phyloP scores from a whole-genome alignment of 164 flowering plant genomes.

The Akebia trifoliata region DNA sequence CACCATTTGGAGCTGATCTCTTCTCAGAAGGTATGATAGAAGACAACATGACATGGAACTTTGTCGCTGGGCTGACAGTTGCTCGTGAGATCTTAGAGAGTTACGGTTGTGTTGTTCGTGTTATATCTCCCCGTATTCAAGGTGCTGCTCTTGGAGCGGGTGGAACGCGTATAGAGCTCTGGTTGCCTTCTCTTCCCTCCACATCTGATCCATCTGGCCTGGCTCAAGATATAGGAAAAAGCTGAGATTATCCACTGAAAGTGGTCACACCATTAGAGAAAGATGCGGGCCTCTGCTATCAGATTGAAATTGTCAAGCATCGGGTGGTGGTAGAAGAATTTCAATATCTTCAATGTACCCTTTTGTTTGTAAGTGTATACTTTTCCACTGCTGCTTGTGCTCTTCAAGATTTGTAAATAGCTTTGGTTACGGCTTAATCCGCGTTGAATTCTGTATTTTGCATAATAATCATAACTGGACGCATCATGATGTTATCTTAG shows the following conservation, averaged over 20 bases:
- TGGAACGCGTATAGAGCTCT: slow-evolving; percentile 82
- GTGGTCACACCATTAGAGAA: background rate
- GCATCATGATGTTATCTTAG: no score
- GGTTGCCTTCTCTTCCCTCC: slow-evolving; percentile 59
- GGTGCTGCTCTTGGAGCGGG: slow-evolving; percentile 72
- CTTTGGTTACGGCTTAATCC: background rate
- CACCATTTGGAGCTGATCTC: slow-evolving; percentile 91
- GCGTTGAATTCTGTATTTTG: no score
- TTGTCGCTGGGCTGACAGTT: slow-evolving; percentile 82
- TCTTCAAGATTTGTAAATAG: slow-evolving; percentile 12
- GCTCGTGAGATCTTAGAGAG: slow-evolving; percentile 92
- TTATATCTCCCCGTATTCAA: slow-evolving; percentile 59
- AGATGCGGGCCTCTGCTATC: background rate
- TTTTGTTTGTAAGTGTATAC: background rate
- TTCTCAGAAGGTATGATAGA: slow-evolving; percentile 59
- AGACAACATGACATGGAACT: slow-evolving; percentile 97
- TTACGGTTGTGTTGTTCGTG: slow-evolving; percentile 83
- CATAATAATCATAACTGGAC: no score
- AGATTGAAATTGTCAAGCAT: background rate
- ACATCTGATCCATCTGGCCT: slow-evolving; percentile 22
- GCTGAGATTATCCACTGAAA: background rate
- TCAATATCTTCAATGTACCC: background rate
- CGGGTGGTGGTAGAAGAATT: slow-evolving; percentile 3
- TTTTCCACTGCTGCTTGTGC: background rate
- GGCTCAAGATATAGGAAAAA: slow-evolving; percentile 7